A percentile compares a stretch with the other conserved stretches of the same genome.
phyloP scores from a whole-genome alignment of 805 yeast species.

The Wickerhamomyces sydowiorum region DNA sequence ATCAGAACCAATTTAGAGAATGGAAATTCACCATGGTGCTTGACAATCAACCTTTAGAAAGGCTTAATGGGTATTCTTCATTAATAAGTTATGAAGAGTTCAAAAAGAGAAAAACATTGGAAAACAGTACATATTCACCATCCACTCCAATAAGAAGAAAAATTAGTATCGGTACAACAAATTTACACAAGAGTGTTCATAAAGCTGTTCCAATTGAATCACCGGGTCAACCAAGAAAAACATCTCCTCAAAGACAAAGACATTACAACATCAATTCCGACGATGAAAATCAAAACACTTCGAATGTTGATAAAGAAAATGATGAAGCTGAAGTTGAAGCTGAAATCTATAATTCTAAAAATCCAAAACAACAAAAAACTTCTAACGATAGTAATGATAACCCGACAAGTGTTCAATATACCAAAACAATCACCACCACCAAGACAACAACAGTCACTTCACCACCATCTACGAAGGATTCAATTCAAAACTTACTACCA shows the following conservation, averaged over 20 bases:
- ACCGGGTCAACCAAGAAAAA: constrained; percentile 95
- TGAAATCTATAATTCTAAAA: constrained; percentile 2
- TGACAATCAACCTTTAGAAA: constrained; percentile 58
- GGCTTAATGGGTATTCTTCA: constrained; percentile 63
- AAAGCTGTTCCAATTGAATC: constrained; percentile 86
- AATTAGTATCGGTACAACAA: constrained; percentile 60
- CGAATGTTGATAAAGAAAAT: constrained; percentile 10
- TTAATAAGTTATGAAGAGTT: constrained; percentile 57
- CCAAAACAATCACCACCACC: constrained; percentile 23
- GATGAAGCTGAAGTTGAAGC: constrained; percentile 6
- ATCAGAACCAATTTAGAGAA: constrained; percentile 92
- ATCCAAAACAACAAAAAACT: not conserved
- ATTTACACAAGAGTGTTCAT: constrained; percentile 56
- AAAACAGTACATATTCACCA: constrained; percentile 33
- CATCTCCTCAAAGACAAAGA: constrained; percentile 27
- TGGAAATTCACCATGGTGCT: constrained; percentile 92
- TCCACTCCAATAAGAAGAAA: constrained; percentile 73
- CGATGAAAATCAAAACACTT: constrained; percentile 17
- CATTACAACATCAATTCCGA: constrained; percentile 18
- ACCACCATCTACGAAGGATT: constrained; percentile 22
- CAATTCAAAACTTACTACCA: constrained; percentile 13
- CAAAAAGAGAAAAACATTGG: constrained; percentile 42
- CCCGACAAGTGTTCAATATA: constrained; percentile 18
- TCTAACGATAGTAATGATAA: not conserved
- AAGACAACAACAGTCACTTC: constrained; percentile 25